These are phyloP conservation scores for Neofusicoccum kwambonambiense DNA, from an alignment of 2,329 filamentous ascomycete species.

Conservation along the genomic window DNA sequence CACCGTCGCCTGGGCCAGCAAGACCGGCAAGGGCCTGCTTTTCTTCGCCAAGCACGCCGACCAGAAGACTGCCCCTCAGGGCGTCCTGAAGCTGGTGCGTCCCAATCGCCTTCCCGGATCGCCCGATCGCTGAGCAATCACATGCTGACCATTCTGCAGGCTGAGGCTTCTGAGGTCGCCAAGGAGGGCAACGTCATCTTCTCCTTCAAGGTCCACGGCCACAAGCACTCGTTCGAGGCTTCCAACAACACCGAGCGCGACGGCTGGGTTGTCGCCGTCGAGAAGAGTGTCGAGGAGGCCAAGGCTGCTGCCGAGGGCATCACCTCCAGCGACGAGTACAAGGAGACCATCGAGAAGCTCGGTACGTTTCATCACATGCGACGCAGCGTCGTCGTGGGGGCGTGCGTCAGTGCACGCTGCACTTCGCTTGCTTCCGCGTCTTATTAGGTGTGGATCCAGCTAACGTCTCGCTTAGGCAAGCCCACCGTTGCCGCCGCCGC, in stretches of 20 bases:
- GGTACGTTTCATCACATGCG: slow-evolving; percentile 46
- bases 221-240: slow-evolving; percentile 95
- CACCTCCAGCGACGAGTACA: slow-evolving; percentile 81
- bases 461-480: slow-evolving; percentile 41
- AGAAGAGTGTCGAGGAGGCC: slow-evolving; percentile 79
- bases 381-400: slow-evolving; percentile 22
- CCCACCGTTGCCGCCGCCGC: slow-evolving; percentile 40
- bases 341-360: slow-evolving; percentile 74
- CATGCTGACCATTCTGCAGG: slow-evolving; percentile 46
- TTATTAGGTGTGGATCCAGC: slow-evolving; percentile 22
- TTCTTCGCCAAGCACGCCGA: slow-evolving; percentile 83
- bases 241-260: slow-evolving; percentile 73
- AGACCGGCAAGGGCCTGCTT: slow-evolving; percentile 93
- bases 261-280: slow-evolving; percentile 84
- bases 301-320: slow-evolving; percentile 75
- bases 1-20: slow-evolving; percentile 81
- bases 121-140: neutral
- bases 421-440: slow-evolving; percentile 33
- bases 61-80: slow-evolving; percentile 77
- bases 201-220: slow-evolving; percentile 76
- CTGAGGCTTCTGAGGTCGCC: slow-evolving; percentile 68
- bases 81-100: slow-evolving; percentile 82
- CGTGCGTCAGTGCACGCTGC: slow-evolving; percentile 7
- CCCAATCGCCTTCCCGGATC: neutral
- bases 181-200: slow-evolving; percentile 80